Evolutionary conservation across 2,329 filamentous ascomycete genomes (phyloP), one percentile per base, ranked within the genome.

Genomic region (Monilinia vaccinii-corymbosi): DNA sequence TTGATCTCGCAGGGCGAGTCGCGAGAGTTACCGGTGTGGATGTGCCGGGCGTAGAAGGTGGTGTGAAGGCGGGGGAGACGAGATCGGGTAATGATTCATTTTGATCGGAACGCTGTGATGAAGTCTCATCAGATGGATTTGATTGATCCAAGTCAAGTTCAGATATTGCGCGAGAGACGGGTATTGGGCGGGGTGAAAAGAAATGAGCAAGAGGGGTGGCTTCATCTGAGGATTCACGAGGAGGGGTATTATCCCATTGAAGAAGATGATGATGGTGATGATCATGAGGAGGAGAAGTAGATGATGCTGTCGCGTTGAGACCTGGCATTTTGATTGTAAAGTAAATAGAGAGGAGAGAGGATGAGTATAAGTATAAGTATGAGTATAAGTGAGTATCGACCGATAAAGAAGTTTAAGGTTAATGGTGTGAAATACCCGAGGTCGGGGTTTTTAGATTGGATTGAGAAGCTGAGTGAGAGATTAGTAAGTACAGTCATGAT

Each of bases 31-130:
- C 73, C 3, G 81, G 81, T 1, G 82, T 86, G 31, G 78, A 74
- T 7, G 78, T 78, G 4, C 83, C 84, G 0, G 84, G 84, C 0
- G 84, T 87, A 10, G 79, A 76, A 36, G 87, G 87, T 16, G 89
- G 88, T 8, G 86, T 91, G 74, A 91, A 96, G 65, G 88, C 88
- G 55, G 89, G 89, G 72, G 93, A 97, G 64, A 97, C 86, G 51
- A 94, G 84, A 4, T 63, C 71, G 4, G 71, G 71, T 28, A 72
- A 62, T n/a, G 59, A 50, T 21, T 65, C 56, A 13, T 58, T 47
- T 13, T 36, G 40, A 48, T 40, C 42, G 13, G 53, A 61, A 32
- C 6, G 44, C n/a, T 52, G 49, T 11, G 55, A 56, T 42, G 14
- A 38, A 34, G 38, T 36, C 14, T 63, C 60, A 48, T 56, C 48